phyloP scores from a whole-genome alignment of 2,329 filamentous ascomycete genomes.

The Sordariomycetes sp. region DNA sequence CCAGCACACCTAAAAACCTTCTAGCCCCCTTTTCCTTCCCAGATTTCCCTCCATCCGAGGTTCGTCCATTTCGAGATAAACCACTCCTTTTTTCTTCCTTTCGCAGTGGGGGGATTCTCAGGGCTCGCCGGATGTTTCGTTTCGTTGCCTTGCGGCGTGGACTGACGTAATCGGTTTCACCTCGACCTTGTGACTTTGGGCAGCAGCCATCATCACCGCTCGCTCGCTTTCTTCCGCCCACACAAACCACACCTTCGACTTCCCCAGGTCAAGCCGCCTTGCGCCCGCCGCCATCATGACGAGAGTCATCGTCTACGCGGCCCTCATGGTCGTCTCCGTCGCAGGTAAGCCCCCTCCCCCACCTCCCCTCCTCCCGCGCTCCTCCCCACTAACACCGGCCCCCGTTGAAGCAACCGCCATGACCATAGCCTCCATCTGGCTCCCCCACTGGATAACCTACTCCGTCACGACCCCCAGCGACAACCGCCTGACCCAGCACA shows the following conservation, averaged over 20 bases:
- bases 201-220: background rate
- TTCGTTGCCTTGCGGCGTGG: too few relatives aligned
- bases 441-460: slow-evolving; percentile 64
- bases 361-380: background rate
- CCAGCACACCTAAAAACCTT: background rate
- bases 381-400: slow-evolving; percentile 17
- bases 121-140: too few relatives aligned
- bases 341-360: background rate
- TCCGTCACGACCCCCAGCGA: slow-evolving; percentile 37
- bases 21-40: background rate
- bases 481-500: slow-evolving; percentile 41
- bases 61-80: background rate
- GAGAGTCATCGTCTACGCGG: slow-evolving; percentile 5
- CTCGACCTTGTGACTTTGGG: too few relatives aligned
- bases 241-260: background rate
- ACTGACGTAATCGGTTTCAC: too few relatives aligned
- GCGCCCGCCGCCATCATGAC: slow-evolving; percentile 1
- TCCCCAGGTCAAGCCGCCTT: background rate
- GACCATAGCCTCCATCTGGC: slow-evolving; percentile 57
- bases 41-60: background rate
- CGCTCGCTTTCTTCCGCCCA: background rate
- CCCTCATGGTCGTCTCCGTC: slow-evolving; percentile 1
- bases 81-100: too few relatives aligned
- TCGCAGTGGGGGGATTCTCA: too few relatives aligned
- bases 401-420: slow-evolving; percentile 50